Conservation (phyloP, 2,329 filamentous ascomycete species). For the Stenocarpella maydis region DNA sequence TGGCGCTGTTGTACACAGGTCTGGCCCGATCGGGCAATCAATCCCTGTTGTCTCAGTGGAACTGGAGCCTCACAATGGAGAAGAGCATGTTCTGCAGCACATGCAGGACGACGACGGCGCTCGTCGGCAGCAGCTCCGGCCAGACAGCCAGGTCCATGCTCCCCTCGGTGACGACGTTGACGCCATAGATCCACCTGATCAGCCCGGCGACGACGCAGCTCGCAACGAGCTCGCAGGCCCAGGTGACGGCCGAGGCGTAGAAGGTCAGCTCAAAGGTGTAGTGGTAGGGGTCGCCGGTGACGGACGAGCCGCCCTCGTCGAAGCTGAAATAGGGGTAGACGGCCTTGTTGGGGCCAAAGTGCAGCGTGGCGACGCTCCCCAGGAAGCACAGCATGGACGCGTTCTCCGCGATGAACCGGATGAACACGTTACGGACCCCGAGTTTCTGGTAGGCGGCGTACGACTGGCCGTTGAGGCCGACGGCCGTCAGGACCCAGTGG, state of each 20-base stretch:
- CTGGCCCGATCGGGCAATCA: slow-evolving; percentile 16
- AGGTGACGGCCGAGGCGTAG: slow-evolving; percentile 69
- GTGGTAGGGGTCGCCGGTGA: slow-evolving; percentile 47
- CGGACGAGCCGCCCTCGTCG: slow-evolving; percentile 53
- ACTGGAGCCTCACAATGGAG: slow-evolving; percentile 71
- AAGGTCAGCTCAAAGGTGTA: slow-evolving; percentile 73
- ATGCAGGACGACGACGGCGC: slow-evolving; percentile 71
- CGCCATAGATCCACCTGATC: slow-evolving; percentile 64
- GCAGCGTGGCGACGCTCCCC: slow-evolving; percentile 70
- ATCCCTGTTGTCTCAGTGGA: slow-evolving; percentile 48
- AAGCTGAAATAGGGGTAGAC: slow-evolving; percentile 77
- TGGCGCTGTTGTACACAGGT: neutral
- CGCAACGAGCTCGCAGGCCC: slow-evolving; percentile 71
- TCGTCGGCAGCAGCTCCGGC: slow-evolving; percentile 73
- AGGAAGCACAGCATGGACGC: slow-evolving; percentile 74
- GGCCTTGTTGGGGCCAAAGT: slow-evolving; percentile 72
- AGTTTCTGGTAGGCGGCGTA: slow-evolving; percentile 73
- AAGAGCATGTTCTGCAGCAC: slow-evolving; percentile 78
- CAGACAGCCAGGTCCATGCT: slow-evolving; percentile 70
- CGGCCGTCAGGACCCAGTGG: slow-evolving; percentile 62
- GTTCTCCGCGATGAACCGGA: slow-evolving; percentile 72
- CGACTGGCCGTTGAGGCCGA: slow-evolving; percentile 65
- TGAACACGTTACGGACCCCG: slow-evolving; percentile 71
- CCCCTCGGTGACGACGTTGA: slow-evolving; percentile 71
- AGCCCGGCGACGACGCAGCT: slow-evolving; percentile 67